Conservation (phyloP, 2,329 filamentous ascomycete genomes). For the Diaporthe destruens region DNA sequence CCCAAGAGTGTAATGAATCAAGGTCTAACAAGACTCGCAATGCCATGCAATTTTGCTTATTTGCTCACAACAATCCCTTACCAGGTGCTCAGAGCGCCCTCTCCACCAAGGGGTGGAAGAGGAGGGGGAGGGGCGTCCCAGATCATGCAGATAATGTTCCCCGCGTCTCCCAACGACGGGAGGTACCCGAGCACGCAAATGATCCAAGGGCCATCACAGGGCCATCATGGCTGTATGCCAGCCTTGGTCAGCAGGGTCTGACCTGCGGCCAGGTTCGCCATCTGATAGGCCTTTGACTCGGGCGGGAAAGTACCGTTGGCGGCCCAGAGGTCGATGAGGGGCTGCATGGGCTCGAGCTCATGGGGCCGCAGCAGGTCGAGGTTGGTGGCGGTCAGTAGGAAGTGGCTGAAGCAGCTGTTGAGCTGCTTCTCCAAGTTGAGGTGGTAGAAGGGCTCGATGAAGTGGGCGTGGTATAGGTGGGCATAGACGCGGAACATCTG, state of each 20-base stretch:
- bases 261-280: conserved; percentile 62
- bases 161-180: neutral
- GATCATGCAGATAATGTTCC: neutral
- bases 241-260: conserved; percentile 53
- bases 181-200: neutral
- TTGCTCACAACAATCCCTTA: conserved; percentile 3
- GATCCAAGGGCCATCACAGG: neutral
- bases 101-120: too few relatives aligned
- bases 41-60: conserved; percentile 26
- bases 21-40: conserved; percentile 17
- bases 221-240: conserved; percentile 42
- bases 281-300: conserved; percentile 66
- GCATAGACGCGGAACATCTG: conserved; percentile 94
- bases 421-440: conserved; percentile 76
- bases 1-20: neutral
- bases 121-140: too few relatives aligned
- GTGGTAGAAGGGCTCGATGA: conserved; percentile 78
- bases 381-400: conserved; percentile 75
- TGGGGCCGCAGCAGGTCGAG: conserved; percentile 79
- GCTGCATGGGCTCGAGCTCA: conserved; percentile 87
- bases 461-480: conserved; percentile 91
- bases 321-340: conserved; percentile 83
- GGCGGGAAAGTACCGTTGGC: conserved; percentile 80
- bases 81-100: neutral
- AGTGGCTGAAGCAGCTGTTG: conserved; percentile 81